Base-by-base conservation (phyloP, 2,329 filamentous ascomycete genomes). In the Colletotrichum musae region DNA sequence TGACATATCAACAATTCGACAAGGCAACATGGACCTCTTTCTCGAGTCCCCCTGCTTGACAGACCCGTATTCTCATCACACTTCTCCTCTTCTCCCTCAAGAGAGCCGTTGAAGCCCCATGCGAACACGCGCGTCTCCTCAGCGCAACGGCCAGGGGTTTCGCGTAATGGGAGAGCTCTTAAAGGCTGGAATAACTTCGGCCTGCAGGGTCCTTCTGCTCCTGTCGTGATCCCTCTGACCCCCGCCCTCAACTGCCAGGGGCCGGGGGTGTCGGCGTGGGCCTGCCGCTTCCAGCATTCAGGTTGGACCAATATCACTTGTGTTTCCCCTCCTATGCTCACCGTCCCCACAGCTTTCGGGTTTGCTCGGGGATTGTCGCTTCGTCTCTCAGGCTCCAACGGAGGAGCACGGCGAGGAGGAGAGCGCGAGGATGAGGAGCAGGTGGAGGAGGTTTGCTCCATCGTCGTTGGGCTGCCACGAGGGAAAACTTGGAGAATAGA, bases 381-480 rank as follows among this genome's bases (percentile, higher is more conserved):
- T 18, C 32, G 21, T 28, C 28, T 48, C 18, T 65, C 48, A 36
- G 57, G 54, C 54, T 21, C 13, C 56, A 32, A 45, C 12, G 41
- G 16, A n/a, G 43, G 45, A 47, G 28, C 10, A 32, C 28, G 28
- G 6, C 28, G 28, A 32, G 10, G 15, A n/a, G 41, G 32, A 47
- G 45, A 43, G n/a, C 28, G 28, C 18, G 18, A 24, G 45, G 51
- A 47, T 18, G 18, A 10, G 28, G 28, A 32, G 28, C 5, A 32
- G 28, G 28, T 32, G 28, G 28, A 32, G 28, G 54, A 2, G 28
- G n/a, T 32, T 61, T 45, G 39, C 65, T 43, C 65, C 61, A 18
- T 56, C 12, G 53, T 68, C 60, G 65, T 65, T 59, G 65, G 65
- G 65, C 65, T 68, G 65, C 54, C 60, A 68, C 60, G 50, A 65